Base-by-base conservation (phyloP, 2,329 filamentous ascomycete species). In the Aspergillus japonicus region DNA sequence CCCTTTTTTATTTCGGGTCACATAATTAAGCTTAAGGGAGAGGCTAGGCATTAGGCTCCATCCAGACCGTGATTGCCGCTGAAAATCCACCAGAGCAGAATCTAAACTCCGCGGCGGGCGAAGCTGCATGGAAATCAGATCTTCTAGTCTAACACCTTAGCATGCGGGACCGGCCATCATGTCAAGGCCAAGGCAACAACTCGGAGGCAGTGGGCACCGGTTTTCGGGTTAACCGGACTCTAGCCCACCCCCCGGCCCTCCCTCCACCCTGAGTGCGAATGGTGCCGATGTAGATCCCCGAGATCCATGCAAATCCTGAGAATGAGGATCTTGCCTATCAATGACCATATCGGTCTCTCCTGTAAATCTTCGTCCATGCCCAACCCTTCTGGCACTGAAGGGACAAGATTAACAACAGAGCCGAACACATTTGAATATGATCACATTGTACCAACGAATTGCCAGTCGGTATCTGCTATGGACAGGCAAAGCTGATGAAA, bases 261-360 rank as follows among this genome's bases (percentile, higher is more conserved):
- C 24, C 39, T 16, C 53, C 26, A 19, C 53, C 8, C 24, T 33
- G 44, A 35, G 53, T 55, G 53, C 53, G 26, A 31, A 55, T 33
- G 42, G 52, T 26, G 23, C 53, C 44, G 53, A 55, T 55, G 53
- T 55, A 55, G 53, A 55, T 55, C 53, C 42, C 53, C 53, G 42
- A 55, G 53, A 48, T 55, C 42, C 53, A 48, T 55, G 47, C 14
- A 29, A 48, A 35, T 33, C 53, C 53, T 47, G 11, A 35, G 33
- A 26, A 21, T 44, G 6, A 48, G 42, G 26, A 31, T 47, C 24
- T 19, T 47, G 53, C 53, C 53, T 48, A 55, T 55, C 42, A 47
- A 44, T 44, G 39, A 14, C 16, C 39, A 44, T 44, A 44, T 19
- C n/a, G 39, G 53, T 21, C 53, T 47, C 19, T 33, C 24, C 53